Evolutionary conservation across 352 stramenopile species (phyloP).

Genomic region (Pythium biforme): DNA sequence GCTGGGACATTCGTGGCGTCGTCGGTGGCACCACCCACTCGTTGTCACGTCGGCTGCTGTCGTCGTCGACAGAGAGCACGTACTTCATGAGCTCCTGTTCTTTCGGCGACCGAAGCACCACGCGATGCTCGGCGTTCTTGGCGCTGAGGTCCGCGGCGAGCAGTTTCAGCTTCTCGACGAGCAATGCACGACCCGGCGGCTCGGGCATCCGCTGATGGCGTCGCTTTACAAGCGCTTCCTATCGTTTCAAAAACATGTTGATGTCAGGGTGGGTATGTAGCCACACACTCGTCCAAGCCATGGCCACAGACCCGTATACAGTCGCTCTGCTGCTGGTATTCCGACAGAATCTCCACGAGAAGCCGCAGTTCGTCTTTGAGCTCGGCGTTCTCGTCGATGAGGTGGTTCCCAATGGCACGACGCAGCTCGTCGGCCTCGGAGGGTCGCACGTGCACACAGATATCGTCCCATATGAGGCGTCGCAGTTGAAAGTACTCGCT

Average conservation of each 20-base stretch:
- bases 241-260: not conserved
- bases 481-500: conserved; percentile 69
- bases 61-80: conserved; percentile 29
- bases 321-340: conserved; percentile 83
- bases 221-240: conserved; percentile 62
- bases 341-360: conserved; percentile 70
- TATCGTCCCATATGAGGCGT: conserved; percentile 75
- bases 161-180: conserved; percentile 76
- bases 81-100: conserved; percentile 64
- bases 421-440: conserved; percentile 69
- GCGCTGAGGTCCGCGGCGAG: conserved; percentile 45
- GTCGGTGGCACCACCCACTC: conserved; percentile 17
- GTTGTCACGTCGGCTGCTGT: not conserved
- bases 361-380: conserved; percentile 54
- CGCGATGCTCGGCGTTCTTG: conserved; percentile 7
- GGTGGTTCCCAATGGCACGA: conserved; percentile 50
- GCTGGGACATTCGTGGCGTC: conserved; percentile 52
- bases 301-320: conserved; percentile 49
- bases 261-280: not conserved
- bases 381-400: conserved; percentile 72
- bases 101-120: conserved; percentile 34
- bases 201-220: conserved; percentile 44
- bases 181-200: conserved; percentile 54
- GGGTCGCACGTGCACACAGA: conserved; percentile 43
- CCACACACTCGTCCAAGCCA: not conserved